Base-by-base conservation (phyloP, 345 rosid species). In the Citrus mangshanensis region DNA sequence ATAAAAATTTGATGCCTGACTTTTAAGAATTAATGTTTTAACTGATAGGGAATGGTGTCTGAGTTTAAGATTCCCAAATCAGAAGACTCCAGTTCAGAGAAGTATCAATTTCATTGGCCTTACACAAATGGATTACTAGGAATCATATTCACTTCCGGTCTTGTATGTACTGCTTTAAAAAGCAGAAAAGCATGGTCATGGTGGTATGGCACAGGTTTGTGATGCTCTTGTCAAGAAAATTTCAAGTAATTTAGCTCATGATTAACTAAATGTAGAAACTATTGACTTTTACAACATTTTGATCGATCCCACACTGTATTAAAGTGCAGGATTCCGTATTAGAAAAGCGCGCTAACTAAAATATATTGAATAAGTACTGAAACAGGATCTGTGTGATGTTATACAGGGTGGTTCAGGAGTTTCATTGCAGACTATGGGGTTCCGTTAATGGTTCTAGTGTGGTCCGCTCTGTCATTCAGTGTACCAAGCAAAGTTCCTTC, bases 341-440 rank as follows among this genome's bases (percentile, higher is more conserved):
- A 40, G 12, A 40, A 0, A 40, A 40, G 13, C 12, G 46, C 46
- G 10, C 46, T 40, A 40, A 40, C 46, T 40, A 0, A 9, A 40
- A 9, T 40, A 9, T 9, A 9, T 9, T 40, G 46, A 40, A 40
- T 32, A 38, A 21, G 6, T 71, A 22, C 22, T 16, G 74, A 66
- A 56, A 40, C 68, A 69, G 77, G 49, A 12, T 14, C 35, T 10
- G 24, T 75, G 21, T 24, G 6, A 24, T 37, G 55, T 66, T 72
- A 9, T 25, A 76, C 72, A 90, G 95, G 91, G 5, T 82, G 87
- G 89, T 59, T 80, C 30, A 86, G 97, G 78, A 88, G 91, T 80
- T 86, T 91, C 84, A 82, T 86, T 14, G 94, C 98, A 38, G 98
- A 93, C 80, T 93, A 93, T 73, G 98, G 98, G 16, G 97, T 94